Conservation (phyloP, 306 rosid species). For the Astragalus glycyphyllos region DNA sequence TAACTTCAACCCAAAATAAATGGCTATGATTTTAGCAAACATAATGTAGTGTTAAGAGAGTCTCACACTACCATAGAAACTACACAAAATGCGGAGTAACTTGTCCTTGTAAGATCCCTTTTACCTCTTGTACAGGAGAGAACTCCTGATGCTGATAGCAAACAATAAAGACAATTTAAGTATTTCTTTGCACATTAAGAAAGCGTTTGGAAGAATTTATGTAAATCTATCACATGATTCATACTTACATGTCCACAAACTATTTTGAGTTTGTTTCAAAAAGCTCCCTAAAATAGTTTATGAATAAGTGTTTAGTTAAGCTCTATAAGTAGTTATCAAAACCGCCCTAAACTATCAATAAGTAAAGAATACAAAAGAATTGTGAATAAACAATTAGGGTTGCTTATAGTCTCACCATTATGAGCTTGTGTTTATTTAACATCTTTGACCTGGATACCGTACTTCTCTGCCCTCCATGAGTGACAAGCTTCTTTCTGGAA, state of each 20-base stretch:
- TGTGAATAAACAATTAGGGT: constrained; percentile 5
- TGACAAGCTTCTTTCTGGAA: neutral
- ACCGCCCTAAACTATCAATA: neutral
- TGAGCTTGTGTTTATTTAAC: constrained; percentile 26
- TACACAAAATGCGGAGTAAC: too few relatives aligned
- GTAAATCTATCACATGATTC: neutral
- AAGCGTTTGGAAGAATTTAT: neutral
- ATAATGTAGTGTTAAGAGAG: too few relatives aligned
- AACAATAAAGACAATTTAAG: too few relatives aligned
- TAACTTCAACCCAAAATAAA: too few relatives aligned
- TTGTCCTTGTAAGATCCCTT: too few relatives aligned
- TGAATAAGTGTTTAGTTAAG: neutral
- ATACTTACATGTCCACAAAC: neutral
- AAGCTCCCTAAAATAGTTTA: neutral
- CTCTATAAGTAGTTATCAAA: neutral
- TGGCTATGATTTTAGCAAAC: too few relatives aligned
- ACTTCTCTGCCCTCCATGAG: constrained; percentile 14
- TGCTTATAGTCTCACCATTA: constrained; percentile 18
- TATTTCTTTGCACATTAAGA: neutral
- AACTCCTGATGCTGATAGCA: too few relatives aligned
- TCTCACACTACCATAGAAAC: too few relatives aligned
- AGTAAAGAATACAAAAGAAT: constrained; percentile 12
- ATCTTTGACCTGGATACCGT: neutral
- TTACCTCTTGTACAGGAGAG: too few relatives aligned
- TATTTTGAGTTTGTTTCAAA: too few relatives aligned